Conservation (phyloP, 164 flowering plant genomes). For the Nymphaea colorata region DNA sequence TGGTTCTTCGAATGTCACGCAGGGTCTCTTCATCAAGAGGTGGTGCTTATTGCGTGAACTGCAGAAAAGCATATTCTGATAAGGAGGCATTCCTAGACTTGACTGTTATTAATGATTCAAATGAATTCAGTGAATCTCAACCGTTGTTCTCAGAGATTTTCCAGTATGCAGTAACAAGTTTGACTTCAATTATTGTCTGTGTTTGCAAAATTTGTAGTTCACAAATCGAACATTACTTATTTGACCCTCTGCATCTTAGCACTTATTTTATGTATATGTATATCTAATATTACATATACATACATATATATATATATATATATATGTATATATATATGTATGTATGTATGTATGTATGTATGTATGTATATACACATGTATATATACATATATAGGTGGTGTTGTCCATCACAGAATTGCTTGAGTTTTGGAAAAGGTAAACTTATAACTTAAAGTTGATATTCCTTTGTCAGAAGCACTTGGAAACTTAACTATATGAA, state of each 20-base stretch:
- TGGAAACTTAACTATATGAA: no score
- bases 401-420: no score
- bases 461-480: no score
- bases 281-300: neutral
- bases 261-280: neutral
- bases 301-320: neutral
- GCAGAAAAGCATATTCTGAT: conserved; percentile 50
- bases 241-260: neutral
- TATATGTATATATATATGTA: neutral
- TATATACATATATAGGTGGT: no score
- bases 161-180: conserved; percentile 26
- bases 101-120: conserved; percentile 46
- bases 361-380: no score
- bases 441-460: no score
- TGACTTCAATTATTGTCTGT: no score
- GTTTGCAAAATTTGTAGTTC: no score
- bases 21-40: conserved; percentile 33
- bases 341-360: no score
- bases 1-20: conserved; percentile 8
- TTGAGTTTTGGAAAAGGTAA: no score
- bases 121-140: conserved; percentile 36
- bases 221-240: neutral
- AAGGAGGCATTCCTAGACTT: conserved; percentile 50
- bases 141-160: conserved; percentile 59
- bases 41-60: conserved; percentile 39